phyloP scores from a whole-genome alignment of 2,329 filamentous ascomycete genomes.

The Diplodia scrobiculata region DNA sequence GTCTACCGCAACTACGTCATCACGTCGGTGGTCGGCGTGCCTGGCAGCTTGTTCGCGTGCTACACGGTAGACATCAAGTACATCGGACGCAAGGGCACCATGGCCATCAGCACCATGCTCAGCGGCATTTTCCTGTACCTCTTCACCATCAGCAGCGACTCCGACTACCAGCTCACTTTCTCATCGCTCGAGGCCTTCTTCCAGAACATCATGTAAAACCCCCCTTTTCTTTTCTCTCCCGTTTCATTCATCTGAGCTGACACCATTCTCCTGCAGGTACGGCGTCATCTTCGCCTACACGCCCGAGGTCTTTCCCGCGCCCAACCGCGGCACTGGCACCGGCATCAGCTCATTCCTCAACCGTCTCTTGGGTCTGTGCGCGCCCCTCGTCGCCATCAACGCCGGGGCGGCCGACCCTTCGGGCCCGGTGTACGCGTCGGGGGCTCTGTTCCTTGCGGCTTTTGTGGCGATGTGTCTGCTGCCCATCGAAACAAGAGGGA shows the following conservation, averaged over 20 bases:
- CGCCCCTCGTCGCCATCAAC: conserved; percentile 65
- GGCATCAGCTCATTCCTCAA: conserved; percentile 74
- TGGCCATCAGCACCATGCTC: conserved; percentile 67
- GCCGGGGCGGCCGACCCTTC: conserved; percentile 45
- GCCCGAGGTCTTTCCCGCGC: conserved; percentile 74
- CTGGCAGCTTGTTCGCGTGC: conserved; percentile 73
- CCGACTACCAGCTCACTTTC: conserved; percentile 63
- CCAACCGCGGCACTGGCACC: conserved; percentile 69
- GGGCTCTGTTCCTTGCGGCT: conserved; percentile 49
- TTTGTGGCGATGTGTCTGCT: conserved; percentile 48
- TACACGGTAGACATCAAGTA: conserved; percentile 72
- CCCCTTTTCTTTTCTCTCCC: not conserved
- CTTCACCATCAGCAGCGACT: conserved; percentile 61
- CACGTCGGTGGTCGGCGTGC: conserved; percentile 73
- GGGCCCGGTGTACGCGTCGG: conserved; percentile 49
- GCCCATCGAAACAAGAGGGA: conserved; percentile 50
- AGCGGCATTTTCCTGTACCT: conserved; percentile 70
- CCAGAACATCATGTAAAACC: conserved; percentile 50
- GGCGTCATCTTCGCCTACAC: conserved; percentile 76
- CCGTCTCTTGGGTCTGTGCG: conserved; percentile 66
- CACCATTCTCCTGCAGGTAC: conserved; percentile 47
- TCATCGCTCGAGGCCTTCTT: conserved; percentile 70
- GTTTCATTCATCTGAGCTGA: not conserved
- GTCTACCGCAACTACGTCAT: conserved; percentile 82
- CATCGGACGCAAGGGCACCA: conserved; percentile 71